Evolutionary conservation across 495 filamentous ascomycete species (phyloP), one percentile per base, ranked within the genome.

Genomic region (Penicillium manginii): DNA sequence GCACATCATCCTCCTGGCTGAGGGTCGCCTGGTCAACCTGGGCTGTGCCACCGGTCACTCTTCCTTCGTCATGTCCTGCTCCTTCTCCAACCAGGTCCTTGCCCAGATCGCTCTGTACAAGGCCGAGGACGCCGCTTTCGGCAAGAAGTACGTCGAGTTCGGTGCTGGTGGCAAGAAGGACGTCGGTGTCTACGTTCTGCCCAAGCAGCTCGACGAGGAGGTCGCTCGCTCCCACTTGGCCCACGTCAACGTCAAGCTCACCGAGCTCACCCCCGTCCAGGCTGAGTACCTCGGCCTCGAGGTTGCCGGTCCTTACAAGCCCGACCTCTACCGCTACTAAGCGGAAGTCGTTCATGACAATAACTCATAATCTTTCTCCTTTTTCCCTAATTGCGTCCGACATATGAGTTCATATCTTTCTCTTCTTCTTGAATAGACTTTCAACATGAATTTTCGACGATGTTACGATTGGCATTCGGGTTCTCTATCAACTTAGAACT

Each of bases 51-150:
- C 94, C 58, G 94, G 94, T 60, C 94, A 98, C 89, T 96, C 93
- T 67, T 97, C 93, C 49, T 98, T 98, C 82, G 94, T 98, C 85
- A 97, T 98, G 94, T 96, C 91, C 63, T 98, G 94, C 90, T 97
- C 93, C 60, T 98, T 98, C 89, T 97, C 93, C 83, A 98, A 98
- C 87, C 94, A 98, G 85, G 94, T 97, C 63, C 91, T 98, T 73
- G 94, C 94, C 26, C 94, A 98, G 82, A 98, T 98, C 79, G 90
- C 96, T 83, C 84, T 98, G 62, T 98, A 80, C 89, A 98, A 98
- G 87, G 87, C 87, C 66, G 84, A 88, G 73, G 93, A 98, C 68
- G 83, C 82, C 69, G 88, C 78, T 52, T 98, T 98, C 76, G 85
- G 89, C 75, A 79, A 87, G 75, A 96, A 96, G 84, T 97, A 98